Evolutionary conservation across 768 basidiomycete species (phyloP).

Genomic region (Pleurotus ostreatus): DNA sequence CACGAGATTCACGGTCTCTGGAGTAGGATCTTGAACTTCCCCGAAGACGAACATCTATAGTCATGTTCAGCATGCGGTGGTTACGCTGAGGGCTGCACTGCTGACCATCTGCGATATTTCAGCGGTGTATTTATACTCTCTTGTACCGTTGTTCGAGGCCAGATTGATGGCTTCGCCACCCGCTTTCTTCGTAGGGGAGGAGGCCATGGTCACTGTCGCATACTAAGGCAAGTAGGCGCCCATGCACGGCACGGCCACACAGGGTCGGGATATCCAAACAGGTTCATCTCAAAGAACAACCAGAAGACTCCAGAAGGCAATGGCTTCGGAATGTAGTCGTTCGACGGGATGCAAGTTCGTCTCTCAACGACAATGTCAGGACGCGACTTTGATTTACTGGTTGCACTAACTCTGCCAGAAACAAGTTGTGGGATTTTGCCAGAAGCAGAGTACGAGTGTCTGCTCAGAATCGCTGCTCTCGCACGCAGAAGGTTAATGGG

Average conservation of each 20-base stretch:
- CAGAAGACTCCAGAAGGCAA: too few species aligned
- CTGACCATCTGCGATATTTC: slow-evolving; percentile 94
- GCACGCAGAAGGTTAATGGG: too few species aligned
- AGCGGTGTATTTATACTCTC: slow-evolving; percentile 84
- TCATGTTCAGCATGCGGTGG: background rate
- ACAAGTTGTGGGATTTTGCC: too few species aligned
- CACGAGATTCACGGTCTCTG: slow-evolving; percentile 88
- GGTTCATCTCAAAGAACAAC: too few species aligned
- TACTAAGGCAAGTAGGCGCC: background rate
- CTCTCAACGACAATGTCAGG: too few species aligned
- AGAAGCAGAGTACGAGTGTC: too few species aligned
- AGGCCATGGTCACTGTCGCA: background rate
- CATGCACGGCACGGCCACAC: background rate
- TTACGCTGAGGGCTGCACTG: background rate
- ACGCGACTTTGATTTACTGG: too few species aligned
- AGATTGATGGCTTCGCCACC: slow-evolving; percentile 10
- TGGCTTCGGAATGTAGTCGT: too few species aligned
- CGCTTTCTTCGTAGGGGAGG: slow-evolving; percentile 13
- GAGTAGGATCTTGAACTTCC: slow-evolving; percentile 86
- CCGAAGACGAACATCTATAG: slow-evolving; percentile 94
- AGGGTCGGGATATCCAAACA: background rate
- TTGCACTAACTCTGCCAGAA: too few species aligned
- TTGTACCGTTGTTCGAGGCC: slow-evolving; percentile 14
- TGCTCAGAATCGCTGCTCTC: too few species aligned
- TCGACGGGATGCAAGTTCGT: too few species aligned